Evolutionary conservation across 345 rosid species (phyloP).

Genomic region (Arabis hirsuta): DNA sequence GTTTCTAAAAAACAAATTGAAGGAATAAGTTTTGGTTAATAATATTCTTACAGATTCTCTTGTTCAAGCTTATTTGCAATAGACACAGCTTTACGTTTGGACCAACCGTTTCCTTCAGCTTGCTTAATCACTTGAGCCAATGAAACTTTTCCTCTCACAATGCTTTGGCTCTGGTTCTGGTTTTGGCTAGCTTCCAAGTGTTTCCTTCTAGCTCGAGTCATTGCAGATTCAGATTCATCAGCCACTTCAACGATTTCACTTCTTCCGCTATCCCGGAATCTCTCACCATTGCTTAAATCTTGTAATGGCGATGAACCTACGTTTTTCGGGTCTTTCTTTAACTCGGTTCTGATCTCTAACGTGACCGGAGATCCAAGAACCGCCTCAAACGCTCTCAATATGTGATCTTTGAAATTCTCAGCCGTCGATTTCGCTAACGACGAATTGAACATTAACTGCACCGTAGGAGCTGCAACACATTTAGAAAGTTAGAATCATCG

Average conservation of each 20-base stretch:
- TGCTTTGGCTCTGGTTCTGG: conserved; percentile 54
- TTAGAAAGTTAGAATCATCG: conserved; percentile 12
- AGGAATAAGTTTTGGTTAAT: not conserved
- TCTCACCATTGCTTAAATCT: conserved; percentile 20
- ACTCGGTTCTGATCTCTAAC: conserved; percentile 77
- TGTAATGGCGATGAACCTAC: conserved; percentile 41
- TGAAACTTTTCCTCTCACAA: conserved; percentile 91
- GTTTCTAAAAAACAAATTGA: not conserved
- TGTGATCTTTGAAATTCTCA: conserved; percentile 66
- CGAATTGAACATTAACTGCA: conserved; percentile 77
- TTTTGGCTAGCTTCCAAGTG: conserved; percentile 49
- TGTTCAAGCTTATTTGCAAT: conserved; percentile 95
- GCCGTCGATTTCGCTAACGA: conserved; percentile 60
- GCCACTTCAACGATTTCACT: conserved; percentile 74
- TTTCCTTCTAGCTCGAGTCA: conserved; percentile 50
- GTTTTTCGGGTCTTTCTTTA: conserved; percentile 46
- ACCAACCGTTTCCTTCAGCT: conserved; percentile 86
- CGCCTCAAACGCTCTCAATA: conserved; percentile 80
- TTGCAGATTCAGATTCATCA: conserved; percentile 41
- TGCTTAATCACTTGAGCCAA: conserved; percentile 86
- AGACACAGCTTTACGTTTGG: conserved; percentile 83
- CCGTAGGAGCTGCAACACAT: conserved; percentile 79
- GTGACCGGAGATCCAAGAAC: conserved; percentile 81
- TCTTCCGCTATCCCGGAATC: conserved; percentile 39
- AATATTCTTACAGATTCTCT: conserved; percentile 78